Conservation (phyloP, 192 early-diverging fungal genomes). For the Gamsiella multidivaricata region DNA sequence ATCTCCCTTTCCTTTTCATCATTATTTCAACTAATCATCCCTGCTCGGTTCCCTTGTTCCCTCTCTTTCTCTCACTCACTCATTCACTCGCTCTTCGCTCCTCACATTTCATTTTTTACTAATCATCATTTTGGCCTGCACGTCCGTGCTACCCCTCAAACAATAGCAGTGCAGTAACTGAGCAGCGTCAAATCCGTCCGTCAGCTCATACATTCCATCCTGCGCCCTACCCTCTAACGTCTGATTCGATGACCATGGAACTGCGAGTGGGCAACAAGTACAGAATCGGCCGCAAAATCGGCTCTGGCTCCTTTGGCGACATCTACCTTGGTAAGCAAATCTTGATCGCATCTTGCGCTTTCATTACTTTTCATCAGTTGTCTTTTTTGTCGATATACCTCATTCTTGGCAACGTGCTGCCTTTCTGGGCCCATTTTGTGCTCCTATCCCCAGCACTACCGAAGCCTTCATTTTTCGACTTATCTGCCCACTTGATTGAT, state of each 20-base stretch:
- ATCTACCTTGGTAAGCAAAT: conserved; percentile 86
- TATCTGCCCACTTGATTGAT: too few species aligned
- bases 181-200: neutral
- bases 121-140: too few species aligned
- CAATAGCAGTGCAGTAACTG: neutral
- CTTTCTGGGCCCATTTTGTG: too few species aligned
- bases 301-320: conserved; percentile 97
- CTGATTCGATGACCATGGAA: conserved; percentile 66
- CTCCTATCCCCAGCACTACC: neutral
- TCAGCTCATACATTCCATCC: neutral
- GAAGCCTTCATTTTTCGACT: neutral
- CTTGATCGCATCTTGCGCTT: too few species aligned
- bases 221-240: neutral
- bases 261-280: conserved; percentile 94
- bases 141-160: too few species aligned
- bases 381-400: too few species aligned
- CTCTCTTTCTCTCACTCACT: neutral
- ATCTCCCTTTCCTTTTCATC: neutral
- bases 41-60: too few species aligned
- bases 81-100: neutral
- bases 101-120: neutral
- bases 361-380: too few species aligned
- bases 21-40: neutral
- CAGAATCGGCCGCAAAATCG: conserved; percentile 95
- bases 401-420: too few species aligned